Evolutionary conservation across 164 flowering plant genomes (phyloP).

Genomic region (Magnolia sinica): DNA sequence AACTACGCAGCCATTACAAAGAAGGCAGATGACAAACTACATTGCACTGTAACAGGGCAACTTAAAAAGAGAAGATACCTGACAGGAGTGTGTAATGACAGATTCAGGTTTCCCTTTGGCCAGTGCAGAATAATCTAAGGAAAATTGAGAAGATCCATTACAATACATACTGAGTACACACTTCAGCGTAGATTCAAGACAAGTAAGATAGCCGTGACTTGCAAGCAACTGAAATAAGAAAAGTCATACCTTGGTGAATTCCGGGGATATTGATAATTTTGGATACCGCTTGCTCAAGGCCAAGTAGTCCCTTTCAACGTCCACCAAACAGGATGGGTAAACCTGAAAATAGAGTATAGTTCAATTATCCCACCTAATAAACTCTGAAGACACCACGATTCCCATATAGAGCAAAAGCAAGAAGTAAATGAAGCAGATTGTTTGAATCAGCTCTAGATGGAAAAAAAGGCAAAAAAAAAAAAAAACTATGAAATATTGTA

Average conservation of each 20-base stretch:
- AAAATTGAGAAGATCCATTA: not conserved
- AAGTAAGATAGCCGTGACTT: not conserved
- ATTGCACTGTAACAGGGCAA: not conserved
- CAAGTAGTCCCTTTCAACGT: conserved; percentile 69
- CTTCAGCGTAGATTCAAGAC: not conserved
- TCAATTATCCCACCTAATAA: not conserved
- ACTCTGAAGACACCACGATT: not conserved
- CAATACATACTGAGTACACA: not conserved
- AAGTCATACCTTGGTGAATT: conserved; percentile 66
- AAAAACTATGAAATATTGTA: no score
- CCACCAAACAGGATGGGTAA: conserved; percentile 52
- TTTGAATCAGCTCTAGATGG: not conserved
- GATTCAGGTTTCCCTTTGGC: conserved; percentile 69
- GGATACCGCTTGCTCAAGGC: conserved; percentile 82
- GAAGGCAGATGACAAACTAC: not conserved
- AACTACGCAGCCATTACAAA: not conserved
- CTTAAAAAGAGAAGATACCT: conserved; percentile 41
- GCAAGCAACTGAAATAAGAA: not conserved
- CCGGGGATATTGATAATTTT: conserved; percentile 74
- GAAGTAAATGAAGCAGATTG: not conserved
- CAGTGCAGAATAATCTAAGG: conserved; percentile 73
- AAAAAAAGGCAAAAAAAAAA: not conserved
- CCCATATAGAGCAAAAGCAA: not conserved
- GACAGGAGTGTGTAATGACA: conserved; percentile 78
- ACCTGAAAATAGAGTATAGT: conserved; percentile 46